Evolutionary conservation across 2,329 filamentous ascomycete genomes (phyloP), one percentile per base, ranked within the genome.

Genomic region (Lachnellula subtilissima): DNA sequence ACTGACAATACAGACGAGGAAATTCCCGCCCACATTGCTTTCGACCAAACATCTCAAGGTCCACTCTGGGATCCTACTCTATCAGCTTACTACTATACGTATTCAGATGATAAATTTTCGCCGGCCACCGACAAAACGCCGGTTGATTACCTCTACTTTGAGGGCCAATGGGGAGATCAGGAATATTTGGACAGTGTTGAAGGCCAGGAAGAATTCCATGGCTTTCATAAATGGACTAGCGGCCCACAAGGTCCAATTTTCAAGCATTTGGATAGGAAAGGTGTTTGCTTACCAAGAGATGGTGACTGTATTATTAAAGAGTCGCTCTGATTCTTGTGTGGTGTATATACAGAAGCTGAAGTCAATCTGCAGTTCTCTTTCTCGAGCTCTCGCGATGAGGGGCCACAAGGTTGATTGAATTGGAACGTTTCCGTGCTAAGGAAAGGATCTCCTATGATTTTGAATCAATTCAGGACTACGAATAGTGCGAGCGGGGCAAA

Each of bases 101-200:
- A 78, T 64, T 71, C 79, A 2, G 73, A 65, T 1, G 39, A 52
- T 14, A 53, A 50, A 23, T 64, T 65, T 23, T 55, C 50, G 1
- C 77, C 78, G 12, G 77, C 82, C 50, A 95, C 87, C 51, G 88
- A 91, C 0, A 72, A 82, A 5, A 85, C 89, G 1, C 90, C 92
- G 0, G 88, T 84, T 0, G 82, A 82, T 37, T 97, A 91, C 90
- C 95, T 97, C 69, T 86, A 94, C 69, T 97, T 87, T 70, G 77
- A 78, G 25, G 93, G 92, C 35, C 84, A 85, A 60, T 97, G 93
- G 93, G 93, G 93, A 36, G 93, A 97, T 72, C 89, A 92, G 67
- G 81, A 91, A 61, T 96, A 96, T 68, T 84, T 85, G 0, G 70
- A 73, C 4, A 72, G 75, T 23, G 73, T 72, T 23, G 73, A 78